These are phyloP conservation scores for Turritis glabra DNA, from an alignment of 345 rosid species.

Conservation along the genomic window DNA sequence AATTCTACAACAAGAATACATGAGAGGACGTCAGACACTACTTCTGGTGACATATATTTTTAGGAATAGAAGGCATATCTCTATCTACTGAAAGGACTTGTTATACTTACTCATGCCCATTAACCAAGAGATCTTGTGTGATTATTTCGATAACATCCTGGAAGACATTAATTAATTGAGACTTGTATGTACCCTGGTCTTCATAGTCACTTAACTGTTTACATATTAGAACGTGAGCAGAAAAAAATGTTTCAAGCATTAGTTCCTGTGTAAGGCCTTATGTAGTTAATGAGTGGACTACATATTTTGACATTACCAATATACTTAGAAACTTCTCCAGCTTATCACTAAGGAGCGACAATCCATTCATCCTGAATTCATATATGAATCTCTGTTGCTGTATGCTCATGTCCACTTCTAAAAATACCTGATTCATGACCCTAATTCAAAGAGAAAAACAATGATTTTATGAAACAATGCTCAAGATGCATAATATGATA, in stretches of 20 bases:
- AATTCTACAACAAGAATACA: constrained; percentile 48
- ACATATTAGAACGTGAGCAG: constrained; percentile 25
- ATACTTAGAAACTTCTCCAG: constrained; percentile 72
- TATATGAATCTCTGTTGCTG: constrained; percentile 48
- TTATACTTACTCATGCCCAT: constrained; percentile 76
- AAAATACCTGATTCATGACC: constrained; percentile 51
- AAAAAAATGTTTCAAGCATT: constrained; percentile 19
- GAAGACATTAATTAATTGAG: constrained; percentile 79
- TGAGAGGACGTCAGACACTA: constrained; percentile 21
- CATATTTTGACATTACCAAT: constrained; percentile 54
- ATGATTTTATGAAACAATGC: background rate
- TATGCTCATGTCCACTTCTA: constrained; percentile 54
- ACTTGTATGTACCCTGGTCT: constrained; percentile 46
- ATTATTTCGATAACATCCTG: constrained; percentile 93
- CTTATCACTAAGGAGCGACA: constrained; percentile 69
- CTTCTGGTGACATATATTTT: constrained; percentile 14
- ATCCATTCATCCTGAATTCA: constrained; percentile 65
- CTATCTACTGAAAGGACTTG: background rate
- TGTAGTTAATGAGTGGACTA: constrained; percentile 1
- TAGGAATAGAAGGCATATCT: background rate
- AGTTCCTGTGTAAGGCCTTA: background rate
- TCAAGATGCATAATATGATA: constrained; percentile 1
- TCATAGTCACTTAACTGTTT: constrained; percentile 57
- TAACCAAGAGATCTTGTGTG: constrained; percentile 64
- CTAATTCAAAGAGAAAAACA: constrained; percentile 42